A percentile compares a stretch with the other conserved stretches of the same genome.
phyloP scores from a whole-genome alignment of 1,139 yeast species.

The Zygosaccharomyces pseudobailii region DNA sequence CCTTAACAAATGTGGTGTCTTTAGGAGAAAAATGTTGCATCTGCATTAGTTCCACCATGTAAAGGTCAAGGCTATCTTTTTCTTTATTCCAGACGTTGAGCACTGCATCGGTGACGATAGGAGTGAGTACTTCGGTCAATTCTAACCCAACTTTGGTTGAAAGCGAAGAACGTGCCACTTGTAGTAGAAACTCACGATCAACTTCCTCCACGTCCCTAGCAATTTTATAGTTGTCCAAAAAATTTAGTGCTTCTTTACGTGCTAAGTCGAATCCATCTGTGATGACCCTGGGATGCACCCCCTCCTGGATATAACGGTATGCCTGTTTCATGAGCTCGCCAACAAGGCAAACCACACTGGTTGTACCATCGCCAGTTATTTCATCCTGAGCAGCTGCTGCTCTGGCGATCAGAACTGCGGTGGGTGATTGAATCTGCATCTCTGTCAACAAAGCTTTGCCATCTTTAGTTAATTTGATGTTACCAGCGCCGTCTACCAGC shows the following conservation, averaged over 20 bases:
- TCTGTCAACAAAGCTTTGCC: slow-evolving; percentile 91
- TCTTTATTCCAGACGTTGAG: slow-evolving; percentile 59
- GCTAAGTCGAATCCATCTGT: slow-evolving; percentile 96
- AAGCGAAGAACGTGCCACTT: slow-evolving; percentile 86
- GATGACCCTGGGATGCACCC: slow-evolving; percentile 90
- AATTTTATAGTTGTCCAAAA: slow-evolving; percentile 56
- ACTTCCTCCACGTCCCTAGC: slow-evolving; percentile 37
- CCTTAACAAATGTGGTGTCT: slow-evolving; percentile 79
- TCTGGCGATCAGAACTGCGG: slow-evolving; percentile 97
- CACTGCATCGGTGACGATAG: slow-evolving; percentile 96
- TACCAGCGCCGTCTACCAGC: slow-evolving; percentile 96
- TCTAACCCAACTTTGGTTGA: slow-evolving; percentile 79
- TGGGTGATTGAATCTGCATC: slow-evolving; percentile 99
- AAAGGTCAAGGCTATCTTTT: slow-evolving; percentile 65
- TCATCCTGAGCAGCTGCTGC: slow-evolving; percentile 99
- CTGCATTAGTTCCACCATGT: slow-evolving; percentile 97
- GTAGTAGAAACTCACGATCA: slow-evolving; percentile 83
- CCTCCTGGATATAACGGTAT: slow-evolving; percentile 85
- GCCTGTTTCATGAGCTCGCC: slow-evolving; percentile 96
- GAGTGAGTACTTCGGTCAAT: slow-evolving; percentile 74
- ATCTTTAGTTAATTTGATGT: slow-evolving; percentile 91
- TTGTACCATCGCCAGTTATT: slow-evolving; percentile 98
- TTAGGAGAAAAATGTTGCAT: slow-evolving; percentile 91
- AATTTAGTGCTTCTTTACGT: slow-evolving; percentile 66
- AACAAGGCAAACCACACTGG: slow-evolving; percentile 91